phyloP scores from a whole-genome alignment of 805 yeast species.

The Saccharomycopsis amapae region DNA sequence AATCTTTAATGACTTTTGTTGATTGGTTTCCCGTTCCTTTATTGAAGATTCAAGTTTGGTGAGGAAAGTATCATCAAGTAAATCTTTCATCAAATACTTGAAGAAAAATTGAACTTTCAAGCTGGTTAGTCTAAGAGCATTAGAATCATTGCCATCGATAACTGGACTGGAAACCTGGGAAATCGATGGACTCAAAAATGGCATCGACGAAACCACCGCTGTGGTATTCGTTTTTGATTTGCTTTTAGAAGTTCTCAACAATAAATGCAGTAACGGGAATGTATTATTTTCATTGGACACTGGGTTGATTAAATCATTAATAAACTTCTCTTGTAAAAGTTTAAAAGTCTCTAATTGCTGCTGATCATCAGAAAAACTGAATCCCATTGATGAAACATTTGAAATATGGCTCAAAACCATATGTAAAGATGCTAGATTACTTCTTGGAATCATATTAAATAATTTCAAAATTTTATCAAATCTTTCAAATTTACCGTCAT shows the following conservation, averaged over 20 bases:
- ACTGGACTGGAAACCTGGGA: neutral
- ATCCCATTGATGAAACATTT: conserved; percentile 12
- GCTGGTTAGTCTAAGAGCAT: conserved; percentile 8
- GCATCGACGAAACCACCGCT: neutral
- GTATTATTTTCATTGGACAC: neutral
- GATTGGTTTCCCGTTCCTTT: conserved; percentile 12
- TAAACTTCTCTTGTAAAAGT: conserved; percentile 10
- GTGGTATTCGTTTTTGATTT: neutral
- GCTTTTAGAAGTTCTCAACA: conserved; percentile 25
- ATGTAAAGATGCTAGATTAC: conserved; percentile 26
- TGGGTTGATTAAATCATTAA: conserved; percentile 12
- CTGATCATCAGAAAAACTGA: neutral
- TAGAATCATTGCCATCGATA: neutral
- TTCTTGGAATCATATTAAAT: conserved; percentile 27
- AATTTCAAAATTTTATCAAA: conserved; percentile 17
- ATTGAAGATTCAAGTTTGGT: conserved; percentile 1
- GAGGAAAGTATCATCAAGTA: conserved; percentile 3
- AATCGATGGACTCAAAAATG: too few relatives aligned
- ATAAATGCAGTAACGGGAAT: conserved; percentile 26
- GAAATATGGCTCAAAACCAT: conserved; percentile 21
- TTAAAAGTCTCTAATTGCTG: conserved; percentile 9
- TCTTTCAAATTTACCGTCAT: conserved; percentile 17
- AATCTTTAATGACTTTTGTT: conserved; percentile 6
- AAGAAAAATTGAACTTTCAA: conserved; percentile 16
- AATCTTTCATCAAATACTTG: conserved; percentile 13